Percentiles rank a stretch among this genome's conserved stretches.
phyloP scores from a whole-genome alignment of 805 yeast genomes.

The Candida tammaniensis region DNA sequence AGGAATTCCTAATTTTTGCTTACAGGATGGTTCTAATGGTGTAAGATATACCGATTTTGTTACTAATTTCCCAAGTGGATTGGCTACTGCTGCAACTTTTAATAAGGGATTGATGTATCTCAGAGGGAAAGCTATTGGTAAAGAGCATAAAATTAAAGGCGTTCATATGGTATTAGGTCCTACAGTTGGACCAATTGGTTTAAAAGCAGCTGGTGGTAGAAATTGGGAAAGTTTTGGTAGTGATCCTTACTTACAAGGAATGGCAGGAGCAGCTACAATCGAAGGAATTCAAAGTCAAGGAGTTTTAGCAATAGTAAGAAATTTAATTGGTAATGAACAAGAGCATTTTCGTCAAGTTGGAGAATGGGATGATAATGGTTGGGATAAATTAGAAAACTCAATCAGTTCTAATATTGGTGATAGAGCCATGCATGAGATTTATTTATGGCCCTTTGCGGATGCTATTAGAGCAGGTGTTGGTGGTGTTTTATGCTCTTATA shows the following conservation, averaged over 20 bases:
- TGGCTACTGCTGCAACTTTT: slow-evolving; percentile 58
- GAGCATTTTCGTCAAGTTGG: slow-evolving; percentile 55
- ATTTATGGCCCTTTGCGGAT: slow-evolving; percentile 67
- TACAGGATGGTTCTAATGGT: slow-evolving; percentile 65
- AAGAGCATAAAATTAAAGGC: slow-evolving; percentile 53
- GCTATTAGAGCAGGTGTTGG: slow-evolving; percentile 59
- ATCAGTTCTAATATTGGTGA: slow-evolving; percentile 57
- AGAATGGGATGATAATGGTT: slow-evolving; percentile 47
- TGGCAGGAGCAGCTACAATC: slow-evolving; percentile 49
- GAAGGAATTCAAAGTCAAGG: slow-evolving; percentile 58
- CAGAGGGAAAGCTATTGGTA: slow-evolving; percentile 57
- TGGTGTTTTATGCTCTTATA: slow-evolving; percentile 60
- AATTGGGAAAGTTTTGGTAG: slow-evolving; percentile 65
- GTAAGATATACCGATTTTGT: slow-evolving; percentile 55
- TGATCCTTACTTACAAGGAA: slow-evolving; percentile 61
- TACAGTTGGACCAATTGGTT: slow-evolving; percentile 57
- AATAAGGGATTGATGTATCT: slow-evolving; percentile 49
- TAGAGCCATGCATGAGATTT: slow-evolving; percentile 58
- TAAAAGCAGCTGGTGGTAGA: slow-evolving; percentile 61
- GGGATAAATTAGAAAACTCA: slow-evolving; percentile 40
- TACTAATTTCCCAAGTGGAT: slow-evolving; percentile 56
- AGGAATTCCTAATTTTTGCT: slow-evolving; percentile 52
- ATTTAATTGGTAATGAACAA: slow-evolving; percentile 60
- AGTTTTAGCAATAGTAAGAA: slow-evolving; percentile 55
- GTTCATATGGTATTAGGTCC: slow-evolving; percentile 58